Base-by-base conservation (phyloP, 2,329 filamentous ascomycete genomes). In the Ceratocystis variospora region DNA sequence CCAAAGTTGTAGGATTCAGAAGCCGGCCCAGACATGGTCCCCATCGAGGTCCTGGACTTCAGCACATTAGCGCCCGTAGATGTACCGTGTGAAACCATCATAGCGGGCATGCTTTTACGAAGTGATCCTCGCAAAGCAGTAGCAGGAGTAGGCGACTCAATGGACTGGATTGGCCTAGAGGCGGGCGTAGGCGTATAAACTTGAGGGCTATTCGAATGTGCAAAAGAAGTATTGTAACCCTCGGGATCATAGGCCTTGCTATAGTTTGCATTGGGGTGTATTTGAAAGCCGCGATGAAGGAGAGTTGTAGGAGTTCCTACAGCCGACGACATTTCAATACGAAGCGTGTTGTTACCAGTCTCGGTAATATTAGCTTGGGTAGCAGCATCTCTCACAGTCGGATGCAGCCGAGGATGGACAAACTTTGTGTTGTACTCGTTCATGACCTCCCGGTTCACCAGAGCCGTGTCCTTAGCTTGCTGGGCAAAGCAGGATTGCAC, bases 381-480 rank as follows among this genome's bases (percentile, higher is more conserved):
- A 5, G 85, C 88, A 1, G 93, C 90, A 84, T 85, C 82, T 65
- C 83, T 77, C 70, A 95, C 89, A 4, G 88, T 79, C 6, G 88
- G 89, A 71, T 95, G 89, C n/a, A 96, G 83, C 10, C 87, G 83
- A 1, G 94, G 94, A 72, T 95, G 90, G 0, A 99, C 94, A 72
- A 88, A 96, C 77, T 99, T 99, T 71, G 85, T 89, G 73, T 97
- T 90, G 73, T 99, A 99, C 76, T 99, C 94, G 73, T 91, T 87
- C 76, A 97, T 81, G 4, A 97, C 93, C 75, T 97, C 89, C 71
- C 88, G 90, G 71, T 96, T 90, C 67, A 99, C 88, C 61, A 96
- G 81, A 1, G 86, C 81, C 1, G 84, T 84, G 74, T 99, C 94
- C 73, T 91, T 96, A 68, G 84, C 84, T 74, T 97, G 92, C 73